Conservation (phyloP, 805 yeast genomes). For the Tanozyma kutaoensis region DNA sequence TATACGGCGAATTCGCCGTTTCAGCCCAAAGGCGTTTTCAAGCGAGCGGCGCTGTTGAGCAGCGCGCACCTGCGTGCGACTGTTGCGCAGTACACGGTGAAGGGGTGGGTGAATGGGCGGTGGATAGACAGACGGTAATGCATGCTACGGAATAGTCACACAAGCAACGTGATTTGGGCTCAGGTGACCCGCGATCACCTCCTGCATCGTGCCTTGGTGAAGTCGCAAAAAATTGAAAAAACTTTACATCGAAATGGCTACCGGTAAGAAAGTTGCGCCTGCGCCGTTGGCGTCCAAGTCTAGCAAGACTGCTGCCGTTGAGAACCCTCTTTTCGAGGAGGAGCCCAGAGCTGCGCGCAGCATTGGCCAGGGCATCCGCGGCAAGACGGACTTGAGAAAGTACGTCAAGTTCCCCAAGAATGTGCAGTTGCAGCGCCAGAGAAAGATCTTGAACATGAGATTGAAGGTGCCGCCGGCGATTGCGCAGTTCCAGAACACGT, state of each 20-base stretch:
- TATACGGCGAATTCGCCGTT: too few relatives aligned
- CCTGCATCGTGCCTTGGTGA: conserved; percentile 5
- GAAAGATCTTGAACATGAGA: conserved; percentile 89
- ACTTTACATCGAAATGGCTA: conserved; percentile 1
- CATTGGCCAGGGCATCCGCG: conserved; percentile 92
- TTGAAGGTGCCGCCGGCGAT: conserved; percentile 98
- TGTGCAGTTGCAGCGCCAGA: conserved; percentile 97
- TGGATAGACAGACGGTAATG: too few relatives aligned
- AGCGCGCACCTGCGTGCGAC: too few relatives aligned
- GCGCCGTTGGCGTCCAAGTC: conserved; percentile 87
- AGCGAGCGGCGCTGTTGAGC: conserved; percentile 1
- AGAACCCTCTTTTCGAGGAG: conserved; percentile 69
- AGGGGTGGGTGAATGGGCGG: conserved; percentile 7
- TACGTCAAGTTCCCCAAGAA: conserved; percentile 99
- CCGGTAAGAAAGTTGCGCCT: conserved; percentile 83
- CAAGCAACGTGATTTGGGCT: conserved; percentile 2
- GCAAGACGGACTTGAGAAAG: conserved; percentile 92
- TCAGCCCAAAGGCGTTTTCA: conserved; percentile 4
- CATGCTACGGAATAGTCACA: too few relatives aligned
- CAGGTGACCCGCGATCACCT: background rate
- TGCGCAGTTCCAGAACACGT: conserved; percentile 89
- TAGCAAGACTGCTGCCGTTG: conserved; percentile 8
- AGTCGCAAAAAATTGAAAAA: conserved; percentile 2
- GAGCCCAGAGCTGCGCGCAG: conserved; percentile 91
- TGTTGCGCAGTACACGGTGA: conserved; percentile 8